Evolutionary conservation across 768 basidiomycete species (phyloP), one percentile per base, ranked within the genome.

Genomic region (Terana coerulea): DNA sequence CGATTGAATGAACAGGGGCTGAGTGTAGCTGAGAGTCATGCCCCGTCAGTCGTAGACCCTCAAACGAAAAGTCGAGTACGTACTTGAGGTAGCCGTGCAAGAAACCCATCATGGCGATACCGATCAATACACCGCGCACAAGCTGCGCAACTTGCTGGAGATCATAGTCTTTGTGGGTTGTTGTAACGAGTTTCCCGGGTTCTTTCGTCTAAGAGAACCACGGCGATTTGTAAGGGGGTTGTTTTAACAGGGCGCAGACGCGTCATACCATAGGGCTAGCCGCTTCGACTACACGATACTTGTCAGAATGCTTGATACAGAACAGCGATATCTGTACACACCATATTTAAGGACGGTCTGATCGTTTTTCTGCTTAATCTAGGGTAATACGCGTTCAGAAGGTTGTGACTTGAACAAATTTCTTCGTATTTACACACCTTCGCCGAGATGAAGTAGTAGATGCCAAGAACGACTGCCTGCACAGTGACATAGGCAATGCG

Each of bases 281-380:
- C 1, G 85, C 76, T 61, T 95, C 91, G 39, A 95, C 92, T 91
- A 43, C 15, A 50, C 37, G 14, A 57, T 46, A 52, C 52, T 31
- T 37, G 50, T 26, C 52, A 9, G 37, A 25, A 12, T 24, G 39
- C 14, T 34, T 3, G 9, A 8, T 21, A 17, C 21, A 9, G 22
- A 21, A 33, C 37, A 22, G 15, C 37, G 28, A 5, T 34, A 41
- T 19, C n/a, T 24, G 40, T 17, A 78, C 80, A 49, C 36, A 86
- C 90, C 90, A 71, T 95, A 99, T 80, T 97, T 99, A 62, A 99
- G 75, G 24, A 95, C 91, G 1, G 92, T 92, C 68, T 87, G 81
- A 72, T 99, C 95, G 62, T 98, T 98, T 82, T 94, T 95, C 63
- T 79, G 72, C 78, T 91, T 95, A 70, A 98, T 83, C 91, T 97